Evolutionary conservation across 371 early-diverging fungal species (phyloP).

Genomic region (Mucor piriformis): DNA sequence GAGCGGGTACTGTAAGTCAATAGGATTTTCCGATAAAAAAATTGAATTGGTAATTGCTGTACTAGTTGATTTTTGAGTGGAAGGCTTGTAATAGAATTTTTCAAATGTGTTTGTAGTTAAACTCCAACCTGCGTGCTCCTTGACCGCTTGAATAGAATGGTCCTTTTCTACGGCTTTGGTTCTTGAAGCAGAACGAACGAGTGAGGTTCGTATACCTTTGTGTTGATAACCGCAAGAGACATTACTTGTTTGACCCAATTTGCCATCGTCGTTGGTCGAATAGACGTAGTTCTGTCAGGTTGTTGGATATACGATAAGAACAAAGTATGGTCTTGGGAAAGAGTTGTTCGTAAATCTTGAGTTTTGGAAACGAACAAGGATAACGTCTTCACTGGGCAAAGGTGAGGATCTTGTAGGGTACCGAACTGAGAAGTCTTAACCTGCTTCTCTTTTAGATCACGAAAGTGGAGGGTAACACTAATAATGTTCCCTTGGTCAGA

Average conservation of each 20-base stretch:
- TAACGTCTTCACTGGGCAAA: too few relatives aligned
- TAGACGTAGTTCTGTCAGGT: neutral
- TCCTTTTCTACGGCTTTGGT: constrained; percentile 10
- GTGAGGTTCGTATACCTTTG: neutral
- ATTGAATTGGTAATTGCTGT: constrained; percentile 4
- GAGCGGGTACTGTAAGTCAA: too few relatives aligned
- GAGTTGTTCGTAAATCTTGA: neutral
- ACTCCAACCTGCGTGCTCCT: constrained; percentile 17
- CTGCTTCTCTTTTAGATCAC: too few relatives aligned
- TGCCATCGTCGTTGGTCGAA: neutral
- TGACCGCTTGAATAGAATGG: neutral
- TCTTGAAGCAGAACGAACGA: constrained; percentile 4
- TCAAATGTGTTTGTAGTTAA: constrained; percentile 4
- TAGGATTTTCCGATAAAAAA: constrained; percentile 7
- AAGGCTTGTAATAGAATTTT: constrained; percentile 8
- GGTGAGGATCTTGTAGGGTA: too few relatives aligned
- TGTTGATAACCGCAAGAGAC: constrained; percentile 4
- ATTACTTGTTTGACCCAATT: constrained; percentile 1
- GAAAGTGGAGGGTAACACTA: too few relatives aligned
- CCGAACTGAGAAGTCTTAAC: too few relatives aligned
- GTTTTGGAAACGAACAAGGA: neutral
- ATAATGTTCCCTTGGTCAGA: too few relatives aligned
- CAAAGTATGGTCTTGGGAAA: neutral
- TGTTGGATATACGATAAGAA: neutral
- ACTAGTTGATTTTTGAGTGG: neutral